Base-by-base conservation (phyloP, 345 rosid genomes). In the Citrus glauca region DNA sequence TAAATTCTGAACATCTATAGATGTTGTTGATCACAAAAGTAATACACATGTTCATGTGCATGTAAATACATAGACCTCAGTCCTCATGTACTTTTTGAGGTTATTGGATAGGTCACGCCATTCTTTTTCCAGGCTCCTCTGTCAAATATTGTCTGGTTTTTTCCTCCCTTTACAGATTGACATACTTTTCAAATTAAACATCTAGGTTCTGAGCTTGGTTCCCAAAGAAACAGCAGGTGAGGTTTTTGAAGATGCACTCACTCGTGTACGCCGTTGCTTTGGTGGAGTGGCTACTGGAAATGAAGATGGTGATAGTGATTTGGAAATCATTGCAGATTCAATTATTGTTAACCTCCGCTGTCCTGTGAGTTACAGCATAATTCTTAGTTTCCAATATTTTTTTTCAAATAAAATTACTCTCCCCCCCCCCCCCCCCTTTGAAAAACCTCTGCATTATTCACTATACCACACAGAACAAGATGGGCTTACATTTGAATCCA, bases 241-340 rank as follows among this genome's bases (percentile, higher is more conserved):
- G 69, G 50, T 10, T 67, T 78, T 85, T 57, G 79, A 80, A 59
- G 86, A 82, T 68, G 81, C 86, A 7, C 77, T 85, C 59, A 75
- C 81, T 28, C 88, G 88, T 64, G 77, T 85, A 69, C 33, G 82
- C 42, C 86, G 86, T 24, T 79, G 88, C 76, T 67, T 85, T 61
- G 84, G 86, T 64, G 88, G 86, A 71, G 71, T 71, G 72, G 71
- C 76, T 56, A 37, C 77, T 24, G 69, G 32, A 56, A 71, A 69
- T 22, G 81, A 79, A 27, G 85, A 85, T 70, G 65, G 82, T 73
- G 88, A 85, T 60, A 85, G 86, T 53, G 88, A 85, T 76, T 48
- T 85, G 73, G 84, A 85, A 83, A 85, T 85, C 37, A 74, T 85
- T 70, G 82, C 88, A 85, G 88, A 85, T 66, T 76, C 84, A n/a